Percentiles rank a stretch among this genome's conserved stretches.
These are phyloP conservation scores for Obba rivulosa DNA, from an alignment of 768 basidiomycete species.

Conservation along the genomic window DNA sequence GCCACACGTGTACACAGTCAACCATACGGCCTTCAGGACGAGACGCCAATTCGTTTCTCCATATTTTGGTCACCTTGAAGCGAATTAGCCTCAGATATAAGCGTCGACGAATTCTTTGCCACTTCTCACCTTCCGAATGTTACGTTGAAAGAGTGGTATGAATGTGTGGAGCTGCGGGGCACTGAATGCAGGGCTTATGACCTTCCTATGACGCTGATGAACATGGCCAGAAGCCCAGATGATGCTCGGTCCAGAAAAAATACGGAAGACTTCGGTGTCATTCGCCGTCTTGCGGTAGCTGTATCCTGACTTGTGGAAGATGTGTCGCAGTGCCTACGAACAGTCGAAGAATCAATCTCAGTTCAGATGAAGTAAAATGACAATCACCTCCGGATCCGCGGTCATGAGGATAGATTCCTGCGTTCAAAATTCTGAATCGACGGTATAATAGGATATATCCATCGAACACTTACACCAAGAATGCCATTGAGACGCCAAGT, in stretches of 20 bases:
- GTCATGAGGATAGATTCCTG: slow-evolving; percentile 7
- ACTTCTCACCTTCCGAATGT: slow-evolving; percentile 11
- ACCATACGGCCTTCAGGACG: too few species aligned
- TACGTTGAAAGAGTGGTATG: slow-evolving; percentile 14
- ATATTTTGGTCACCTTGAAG: too few species aligned
- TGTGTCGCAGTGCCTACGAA: slow-evolving; percentile 19
- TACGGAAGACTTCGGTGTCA: neutral
- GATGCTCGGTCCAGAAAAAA: slow-evolving; percentile 4
- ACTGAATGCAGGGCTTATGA: slow-evolving; percentile 17
- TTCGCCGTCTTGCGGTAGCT: slow-evolving; percentile 14
- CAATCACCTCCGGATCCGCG: slow-evolving; percentile 7
- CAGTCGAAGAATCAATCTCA: neutral
- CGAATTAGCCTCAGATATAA: too few species aligned
- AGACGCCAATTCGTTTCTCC: too few species aligned
- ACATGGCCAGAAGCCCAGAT: slow-evolving; percentile 6
- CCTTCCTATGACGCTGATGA: slow-evolving; percentile 16
- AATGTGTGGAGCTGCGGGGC: slow-evolving; percentile 13
- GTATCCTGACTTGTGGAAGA: slow-evolving; percentile 22
- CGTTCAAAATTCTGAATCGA: too few species aligned
- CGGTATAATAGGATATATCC: neutral
- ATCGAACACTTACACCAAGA: slow-evolving; percentile 16
- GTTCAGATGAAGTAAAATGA: neutral
- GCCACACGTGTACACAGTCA: slow-evolving; percentile 7
- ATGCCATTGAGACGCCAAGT: slow-evolving; percentile 9
- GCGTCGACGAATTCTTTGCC: too few species aligned